phyloP scores from a whole-genome alignment of 345 rosid genomes.

The Atalantia buxifolia region DNA sequence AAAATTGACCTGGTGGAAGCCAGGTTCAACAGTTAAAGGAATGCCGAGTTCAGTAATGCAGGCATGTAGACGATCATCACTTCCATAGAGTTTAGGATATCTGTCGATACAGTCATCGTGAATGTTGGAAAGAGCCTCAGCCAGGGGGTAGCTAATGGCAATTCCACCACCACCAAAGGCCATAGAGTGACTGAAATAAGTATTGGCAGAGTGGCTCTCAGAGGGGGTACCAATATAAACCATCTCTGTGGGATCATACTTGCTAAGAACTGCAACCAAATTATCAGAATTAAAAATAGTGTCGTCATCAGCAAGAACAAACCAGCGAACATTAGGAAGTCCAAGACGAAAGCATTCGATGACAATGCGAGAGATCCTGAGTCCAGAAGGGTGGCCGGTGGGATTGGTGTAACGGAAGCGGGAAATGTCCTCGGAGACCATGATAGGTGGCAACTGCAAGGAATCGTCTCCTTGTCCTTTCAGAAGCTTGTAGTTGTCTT shows the following conservation, averaged over 20 bases:
- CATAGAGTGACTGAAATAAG: constrained; percentile 84
- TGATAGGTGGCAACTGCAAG: constrained; percentile 51
- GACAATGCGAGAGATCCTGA: constrained; percentile 79
- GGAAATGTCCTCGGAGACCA: constrained; percentile 81
- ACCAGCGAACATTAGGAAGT: constrained; percentile 71
- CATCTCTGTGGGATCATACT: constrained; percentile 78
- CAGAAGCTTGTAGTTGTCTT: constrained; percentile 36
- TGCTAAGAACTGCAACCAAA: constrained; percentile 59
- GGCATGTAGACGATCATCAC: constrained; percentile 92
- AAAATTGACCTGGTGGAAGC: constrained; percentile 78
- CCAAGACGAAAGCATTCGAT: constrained; percentile 67
- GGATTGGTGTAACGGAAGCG: constrained; percentile 90
- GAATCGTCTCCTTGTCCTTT: constrained; percentile 53
- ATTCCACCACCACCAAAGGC: constrained; percentile 98
- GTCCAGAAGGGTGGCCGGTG: constrained; percentile 90
- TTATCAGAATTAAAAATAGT: constrained; percentile 77
- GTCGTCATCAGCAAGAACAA: constrained; percentile 86
- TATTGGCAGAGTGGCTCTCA: constrained; percentile 88
- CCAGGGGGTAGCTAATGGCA: constrained; percentile 81
- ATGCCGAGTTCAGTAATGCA: constrained; percentile 91
- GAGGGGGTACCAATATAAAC: constrained; percentile 77
- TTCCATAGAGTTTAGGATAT: constrained; percentile 80
- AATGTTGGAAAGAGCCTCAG: constrained; percentile 60
- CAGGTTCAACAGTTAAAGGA: constrained; percentile 77
- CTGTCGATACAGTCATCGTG: constrained; percentile 75